A percentile compares a stretch with the other conserved stretches of the same genome.
phyloP scores from a whole-genome alignment of 2,329 filamentous ascomycete species.

The Macrophomina pseudophaseolina region DNA sequence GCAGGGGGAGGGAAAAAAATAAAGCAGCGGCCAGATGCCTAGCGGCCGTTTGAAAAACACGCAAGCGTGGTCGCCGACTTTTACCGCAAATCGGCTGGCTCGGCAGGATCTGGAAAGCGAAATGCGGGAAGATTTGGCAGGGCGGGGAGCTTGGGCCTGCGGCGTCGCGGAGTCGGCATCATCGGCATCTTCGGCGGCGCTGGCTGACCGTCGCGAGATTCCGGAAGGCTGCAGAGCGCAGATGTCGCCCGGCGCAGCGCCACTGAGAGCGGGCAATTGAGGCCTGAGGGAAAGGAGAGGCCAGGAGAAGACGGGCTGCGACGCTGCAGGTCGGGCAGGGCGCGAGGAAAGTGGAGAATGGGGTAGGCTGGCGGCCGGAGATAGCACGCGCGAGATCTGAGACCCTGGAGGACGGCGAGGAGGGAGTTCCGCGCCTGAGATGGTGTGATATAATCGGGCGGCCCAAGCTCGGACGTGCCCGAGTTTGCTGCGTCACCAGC shows the following conservation, averaged over 20 bases:
- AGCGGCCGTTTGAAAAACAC: neutral
- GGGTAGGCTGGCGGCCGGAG: constrained; percentile 9
- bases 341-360: constrained; percentile 15
- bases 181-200: constrained; percentile 9
- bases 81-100: constrained; percentile 10
- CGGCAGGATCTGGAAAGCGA: constrained; percentile 6
- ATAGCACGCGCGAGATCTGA: constrained; percentile 18
- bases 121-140: neutral
- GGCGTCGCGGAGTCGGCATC: constrained; percentile 16
- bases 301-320: neutral
- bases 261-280: neutral
- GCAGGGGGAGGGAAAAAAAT: neutral
- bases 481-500: constrained; percentile 11
- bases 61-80: neutral
- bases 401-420: constrained; percentile 4
- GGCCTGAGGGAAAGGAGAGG: neutral
- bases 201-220: neutral
- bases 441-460: constrained; percentile 19
- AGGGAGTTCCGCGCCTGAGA: neutral
- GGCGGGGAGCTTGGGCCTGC: constrained; percentile 9
- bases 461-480: constrained; percentile 2
- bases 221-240: neutral
- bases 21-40: neutral
- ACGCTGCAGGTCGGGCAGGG: neutral
- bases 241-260: neutral